phyloP scores from a whole-genome alignment of 805 yeast genomes.

The Dipodascopsis tothii region DNA sequence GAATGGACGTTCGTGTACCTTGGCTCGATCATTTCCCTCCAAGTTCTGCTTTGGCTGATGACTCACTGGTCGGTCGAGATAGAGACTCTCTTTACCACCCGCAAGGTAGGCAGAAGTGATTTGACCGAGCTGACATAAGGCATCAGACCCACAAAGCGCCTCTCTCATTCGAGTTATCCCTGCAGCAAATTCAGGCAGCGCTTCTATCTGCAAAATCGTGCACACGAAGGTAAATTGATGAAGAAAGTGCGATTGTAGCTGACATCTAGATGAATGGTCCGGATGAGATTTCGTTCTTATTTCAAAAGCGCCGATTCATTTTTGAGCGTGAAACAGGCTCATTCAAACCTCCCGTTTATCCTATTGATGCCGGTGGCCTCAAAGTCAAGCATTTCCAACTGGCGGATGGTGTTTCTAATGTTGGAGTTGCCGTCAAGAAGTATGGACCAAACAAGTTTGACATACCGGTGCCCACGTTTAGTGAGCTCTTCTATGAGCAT shows the following conservation, averaged over 20 bases:
- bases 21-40: constrained; percentile 64
- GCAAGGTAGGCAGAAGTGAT: constrained; percentile 6
- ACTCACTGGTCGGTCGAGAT: constrained; percentile 88
- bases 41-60: constrained; percentile 71
- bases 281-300: constrained; percentile 61
- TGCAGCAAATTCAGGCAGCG: constrained; percentile 75
- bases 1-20: constrained; percentile 95
- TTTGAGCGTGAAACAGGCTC: constrained; percentile 45
- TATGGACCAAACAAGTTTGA: constrained; percentile 87
- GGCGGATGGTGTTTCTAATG: constrained; percentile 43
- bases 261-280: constrained; percentile 42
- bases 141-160: constrained; percentile 52
- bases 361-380: constrained; percentile 36
- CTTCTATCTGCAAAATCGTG: constrained; percentile 52
- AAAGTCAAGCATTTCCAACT: constrained; percentile 41
- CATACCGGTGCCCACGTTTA: constrained; percentile 87
- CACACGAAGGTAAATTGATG: constrained; percentile 15
- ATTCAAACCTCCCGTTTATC: constrained; percentile 77
- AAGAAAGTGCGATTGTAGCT: neutral
- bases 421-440: constrained; percentile 41
- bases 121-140: constrained; percentile 27
- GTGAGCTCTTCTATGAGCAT: constrained; percentile 89
- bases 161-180: constrained; percentile 69
- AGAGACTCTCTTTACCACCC: constrained; percentile 62
- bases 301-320: constrained; percentile 87